Conservation (phyloP, 192 early-diverging fungal species). For the Entomortierella chlamydospora region DNA sequence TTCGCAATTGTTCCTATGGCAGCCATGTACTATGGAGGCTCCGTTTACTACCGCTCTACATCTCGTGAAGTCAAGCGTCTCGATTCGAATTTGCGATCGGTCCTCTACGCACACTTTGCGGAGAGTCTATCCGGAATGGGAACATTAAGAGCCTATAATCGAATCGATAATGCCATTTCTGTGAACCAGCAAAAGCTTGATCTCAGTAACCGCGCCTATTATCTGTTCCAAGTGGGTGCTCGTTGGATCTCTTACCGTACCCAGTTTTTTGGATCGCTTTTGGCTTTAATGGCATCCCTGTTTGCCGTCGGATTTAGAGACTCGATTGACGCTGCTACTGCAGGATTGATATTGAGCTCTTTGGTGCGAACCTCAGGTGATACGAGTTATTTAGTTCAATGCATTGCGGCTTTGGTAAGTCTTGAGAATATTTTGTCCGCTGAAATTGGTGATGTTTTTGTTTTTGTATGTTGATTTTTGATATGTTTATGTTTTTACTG, state of each 20-base stretch:
- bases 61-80: constrained; percentile 89
- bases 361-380: constrained; percentile 75
- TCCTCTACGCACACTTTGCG: constrained; percentile 83
- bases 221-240: constrained; percentile 74
- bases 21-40: constrained; percentile 78
- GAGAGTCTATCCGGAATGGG: constrained; percentile 82
- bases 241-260: constrained; percentile 80
- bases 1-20: constrained; percentile 75
- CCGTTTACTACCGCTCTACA: constrained; percentile 78
- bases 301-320: constrained; percentile 74
- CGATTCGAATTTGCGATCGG: constrained; percentile 81
- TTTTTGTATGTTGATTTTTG: not conserved
- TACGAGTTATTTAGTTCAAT: constrained; percentile 71
- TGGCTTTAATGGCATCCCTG: constrained; percentile 82
- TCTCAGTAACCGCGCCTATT: constrained; percentile 82
- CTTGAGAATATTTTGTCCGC: not conserved
- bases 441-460: too few species aligned
- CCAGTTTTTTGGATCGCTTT: constrained; percentile 73
- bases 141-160: constrained; percentile 82
- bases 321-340: constrained; percentile 76
- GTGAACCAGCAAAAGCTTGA: constrained; percentile 80
- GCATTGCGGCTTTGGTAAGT: constrained; percentile 67
- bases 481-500: not conserved
- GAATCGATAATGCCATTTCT: constrained; percentile 22
- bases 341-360: constrained; percentile 75